A percentile compares a stretch with the other conserved stretches of the same genome.
phyloP scores from a whole-genome alignment of 2,329 filamentous ascomycete genomes.

The Calonectria henricotiae region DNA sequence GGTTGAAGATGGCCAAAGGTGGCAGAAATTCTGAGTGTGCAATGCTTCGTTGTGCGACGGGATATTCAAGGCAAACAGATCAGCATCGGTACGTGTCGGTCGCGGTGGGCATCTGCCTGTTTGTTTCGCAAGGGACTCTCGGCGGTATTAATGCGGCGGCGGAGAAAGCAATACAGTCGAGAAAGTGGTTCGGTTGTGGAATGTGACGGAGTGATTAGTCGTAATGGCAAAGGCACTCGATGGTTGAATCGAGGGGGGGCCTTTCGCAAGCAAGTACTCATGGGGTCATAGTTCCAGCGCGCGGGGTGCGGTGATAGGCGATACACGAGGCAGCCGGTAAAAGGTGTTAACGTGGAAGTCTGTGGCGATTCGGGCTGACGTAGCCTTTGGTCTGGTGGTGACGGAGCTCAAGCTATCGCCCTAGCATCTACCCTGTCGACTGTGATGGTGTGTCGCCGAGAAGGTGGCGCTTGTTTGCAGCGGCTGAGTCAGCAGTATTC shows the following conservation, averaged over 20 bases:
- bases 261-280: conserved; percentile 40
- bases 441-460: background rate
- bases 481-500: conserved; percentile 40
- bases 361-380: conserved; percentile 49
- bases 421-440: conserved; percentile 25
- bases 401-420: conserved; percentile 35
- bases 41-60: background rate
- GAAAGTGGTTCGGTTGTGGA: conserved; percentile 17
- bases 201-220: conserved; percentile 17
- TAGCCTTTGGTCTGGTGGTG: conserved; percentile 40
- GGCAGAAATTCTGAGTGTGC: conserved; percentile 12
- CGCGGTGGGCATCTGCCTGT: conserved; percentile 3
- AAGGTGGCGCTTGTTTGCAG: conserved; percentile 24
- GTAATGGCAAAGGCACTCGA: conserved; percentile 41
- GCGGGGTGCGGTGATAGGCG: background rate
- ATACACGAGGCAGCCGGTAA: conserved; percentile 29
- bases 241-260: conserved; percentile 43
- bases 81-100: conserved; percentile 9
- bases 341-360: conserved; percentile 40
- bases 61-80: conserved; percentile 6
- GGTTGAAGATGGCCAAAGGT: background rate
- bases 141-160: background rate
- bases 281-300: conserved; percentile 44
- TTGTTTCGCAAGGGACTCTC: background rate
- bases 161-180: background rate